A percentile compares a stretch with the other conserved stretches of the same genome.
These are phyloP conservation scores for Chrysoporthe puriensis DNA, from an alignment of 2,329 filamentous ascomycete genomes.

Conservation along the genomic window DNA sequence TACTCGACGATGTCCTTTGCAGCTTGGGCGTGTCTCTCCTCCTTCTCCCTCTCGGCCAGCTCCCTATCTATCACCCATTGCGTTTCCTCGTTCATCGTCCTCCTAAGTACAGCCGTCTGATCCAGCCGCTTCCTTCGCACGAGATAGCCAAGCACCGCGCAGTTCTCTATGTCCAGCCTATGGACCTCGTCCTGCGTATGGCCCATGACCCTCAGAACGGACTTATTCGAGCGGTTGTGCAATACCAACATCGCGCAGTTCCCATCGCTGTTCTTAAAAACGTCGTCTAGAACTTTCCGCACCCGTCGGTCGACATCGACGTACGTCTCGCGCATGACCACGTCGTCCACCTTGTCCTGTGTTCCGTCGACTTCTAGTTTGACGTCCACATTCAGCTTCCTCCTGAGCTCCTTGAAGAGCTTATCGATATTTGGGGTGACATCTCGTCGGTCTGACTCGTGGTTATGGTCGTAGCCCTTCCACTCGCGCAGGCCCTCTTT, in stretches of 20 bases:
- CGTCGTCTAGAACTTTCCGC: slow-evolving; percentile 20
- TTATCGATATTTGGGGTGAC: background rate
- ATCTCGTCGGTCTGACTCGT: slow-evolving; percentile 21
- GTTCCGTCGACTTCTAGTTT: background rate
- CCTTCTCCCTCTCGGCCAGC: slow-evolving; percentile 15
- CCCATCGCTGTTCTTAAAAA: slow-evolving; percentile 4
- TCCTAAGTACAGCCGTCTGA: background rate
- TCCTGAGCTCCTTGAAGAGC: slow-evolving; percentile 1
- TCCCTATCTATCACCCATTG: background rate
- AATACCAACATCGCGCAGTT: slow-evolving; percentile 22
- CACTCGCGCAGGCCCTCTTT: slow-evolving; percentile 28
- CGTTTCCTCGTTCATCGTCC: background rate
- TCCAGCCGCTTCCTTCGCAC: slow-evolving; percentile 9
- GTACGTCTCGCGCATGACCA: slow-evolving; percentile 19
- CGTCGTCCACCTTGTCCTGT: slow-evolving; percentile 7
- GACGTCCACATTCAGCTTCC: background rate
- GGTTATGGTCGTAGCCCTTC: slow-evolving; percentile 25
- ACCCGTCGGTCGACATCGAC: slow-evolving; percentile 24
- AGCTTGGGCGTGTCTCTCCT: background rate
- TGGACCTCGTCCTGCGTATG: slow-evolving; percentile 13
- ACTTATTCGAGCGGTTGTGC: slow-evolving; percentile 27
- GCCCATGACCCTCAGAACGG: slow-evolving; percentile 23
- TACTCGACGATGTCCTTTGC: slow-evolving; percentile 6
- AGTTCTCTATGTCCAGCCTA: slow-evolving; percentile 16
- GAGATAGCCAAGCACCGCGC: slow-evolving; percentile 22